These are phyloP conservation scores for Colletotrichum theobromicola DNA, from an alignment of 2,329 filamentous ascomycete genomes.

Conservation along the genomic window DNA sequence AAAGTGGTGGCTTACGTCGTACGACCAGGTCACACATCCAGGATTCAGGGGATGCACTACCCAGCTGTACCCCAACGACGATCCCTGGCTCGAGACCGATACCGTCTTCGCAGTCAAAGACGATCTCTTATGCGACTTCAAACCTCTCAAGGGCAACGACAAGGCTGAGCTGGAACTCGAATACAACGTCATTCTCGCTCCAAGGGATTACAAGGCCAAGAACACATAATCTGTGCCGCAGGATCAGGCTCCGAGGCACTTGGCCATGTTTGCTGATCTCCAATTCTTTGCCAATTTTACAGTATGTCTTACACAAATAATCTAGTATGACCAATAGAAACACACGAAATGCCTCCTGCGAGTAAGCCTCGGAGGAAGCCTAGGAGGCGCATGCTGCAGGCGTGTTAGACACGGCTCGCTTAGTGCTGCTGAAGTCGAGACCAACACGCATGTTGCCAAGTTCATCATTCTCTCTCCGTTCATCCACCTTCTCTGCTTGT, in stretches of 20 bases:
- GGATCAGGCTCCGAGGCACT: background rate
- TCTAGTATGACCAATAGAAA: background rate
- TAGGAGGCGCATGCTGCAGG: background rate
- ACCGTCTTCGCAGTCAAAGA: constrained; percentile 61
- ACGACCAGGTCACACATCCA: constrained; percentile 47
- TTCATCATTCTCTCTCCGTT: background rate
- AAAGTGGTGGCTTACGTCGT: background rate
- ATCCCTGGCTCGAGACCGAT: constrained; percentile 64
- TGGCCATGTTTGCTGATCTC: background rate
- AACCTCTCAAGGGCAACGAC: background rate
- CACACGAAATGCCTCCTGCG: background rate
- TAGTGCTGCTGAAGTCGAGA: background rate
- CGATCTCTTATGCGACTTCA: constrained; percentile 41
- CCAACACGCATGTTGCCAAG: background rate
- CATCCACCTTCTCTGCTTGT: background rate
- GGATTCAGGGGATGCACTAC: constrained; percentile 76
- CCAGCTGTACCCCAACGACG: constrained; percentile 75
- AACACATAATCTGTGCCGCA: background rate
- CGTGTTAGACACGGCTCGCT: background rate
- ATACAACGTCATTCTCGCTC: constrained; percentile 48
- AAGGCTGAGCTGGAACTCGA: constrained; percentile 43
- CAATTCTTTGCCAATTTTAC: background rate
- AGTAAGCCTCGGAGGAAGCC: background rate
- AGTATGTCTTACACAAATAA: background rate
- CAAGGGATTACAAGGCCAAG: constrained; percentile 51